Percentiles rank a stretch among this genome's conserved stretches.
Evolutionary conservation across 2,329 filamentous ascomycete genomes (phyloP).

Genomic region (Trichophyton equinum): DNA sequence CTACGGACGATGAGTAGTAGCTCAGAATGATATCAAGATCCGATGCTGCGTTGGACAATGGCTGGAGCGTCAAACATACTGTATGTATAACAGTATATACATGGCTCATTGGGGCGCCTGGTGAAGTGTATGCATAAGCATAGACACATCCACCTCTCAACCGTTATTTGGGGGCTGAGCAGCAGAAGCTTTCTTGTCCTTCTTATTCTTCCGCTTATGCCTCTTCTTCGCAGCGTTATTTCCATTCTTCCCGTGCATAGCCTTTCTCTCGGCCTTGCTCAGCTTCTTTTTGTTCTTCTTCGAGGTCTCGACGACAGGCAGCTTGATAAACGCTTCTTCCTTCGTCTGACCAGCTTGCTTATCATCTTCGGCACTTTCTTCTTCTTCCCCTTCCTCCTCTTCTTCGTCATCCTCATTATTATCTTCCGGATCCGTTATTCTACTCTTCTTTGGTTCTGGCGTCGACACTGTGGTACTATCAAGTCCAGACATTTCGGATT

Average conservation of each 20-base stretch:
- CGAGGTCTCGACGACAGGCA: background rate
- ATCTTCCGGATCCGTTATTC: slow-evolving; percentile 19
- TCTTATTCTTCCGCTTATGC: slow-evolving; percentile 15
- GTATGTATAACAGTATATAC: no score
- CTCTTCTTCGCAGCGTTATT: background rate
- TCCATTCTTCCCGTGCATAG: slow-evolving; percentile 14
- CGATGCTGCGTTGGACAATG: no score
- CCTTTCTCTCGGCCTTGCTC: slow-evolving; percentile 29
- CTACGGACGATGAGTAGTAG: no score
- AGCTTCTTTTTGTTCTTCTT: slow-evolving; percentile 24
- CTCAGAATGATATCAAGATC: no score
- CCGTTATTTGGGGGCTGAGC: background rate
- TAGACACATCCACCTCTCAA: background rate
- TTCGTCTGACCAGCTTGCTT: background rate
- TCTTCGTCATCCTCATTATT: slow-evolving; percentile 20
- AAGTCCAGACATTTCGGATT: background rate
- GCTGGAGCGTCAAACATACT: no score
- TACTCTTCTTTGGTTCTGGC: slow-evolving; percentile 17
- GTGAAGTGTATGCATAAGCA: no score
- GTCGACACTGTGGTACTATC: background rate
- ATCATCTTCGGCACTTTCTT: background rate
- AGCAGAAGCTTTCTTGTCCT: background rate
- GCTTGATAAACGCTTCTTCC: background rate
- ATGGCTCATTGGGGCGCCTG: no score
- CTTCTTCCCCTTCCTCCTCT: slow-evolving; percentile 11